These are phyloP conservation scores for Austroboletus eburneus DNA, from an alignment of 768 basidiomycete species.

Conservation along the genomic window DNA sequence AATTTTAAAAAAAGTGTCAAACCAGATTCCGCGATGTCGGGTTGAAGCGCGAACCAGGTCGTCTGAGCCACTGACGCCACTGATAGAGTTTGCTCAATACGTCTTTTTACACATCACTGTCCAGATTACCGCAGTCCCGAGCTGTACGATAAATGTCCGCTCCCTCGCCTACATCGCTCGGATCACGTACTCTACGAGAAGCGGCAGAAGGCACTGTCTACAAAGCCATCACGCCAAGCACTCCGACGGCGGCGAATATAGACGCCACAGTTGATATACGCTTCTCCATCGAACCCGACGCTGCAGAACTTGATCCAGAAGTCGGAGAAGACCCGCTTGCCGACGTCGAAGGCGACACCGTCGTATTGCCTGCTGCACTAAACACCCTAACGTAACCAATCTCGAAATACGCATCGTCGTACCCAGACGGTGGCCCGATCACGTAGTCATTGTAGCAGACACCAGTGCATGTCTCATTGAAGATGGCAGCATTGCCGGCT, in stretches of 20 bases:
- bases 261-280: slow-evolving; percentile 6
- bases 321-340: slow-evolving; percentile 6
- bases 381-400: slow-evolving; percentile 56
- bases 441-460: slow-evolving; percentile 70
- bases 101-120: too few species aligned
- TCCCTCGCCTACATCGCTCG: too few species aligned
- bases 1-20: too few species aligned
- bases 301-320: slow-evolving; percentile 1
- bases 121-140: too few species aligned
- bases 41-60: too few species aligned
- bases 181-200: neutral
- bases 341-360: slow-evolving; percentile 21
- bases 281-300: slow-evolving; percentile 12
- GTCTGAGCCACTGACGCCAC: too few species aligned
- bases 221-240: slow-evolving; percentile 13
- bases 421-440: slow-evolving; percentile 55
- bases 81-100: too few species aligned
- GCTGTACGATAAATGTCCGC: too few species aligned
- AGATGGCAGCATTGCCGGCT: slow-evolving; percentile 50
- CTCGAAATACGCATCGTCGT: slow-evolving; percentile 70
- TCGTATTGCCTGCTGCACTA: slow-evolving; percentile 29
- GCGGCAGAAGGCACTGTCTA: neutral
- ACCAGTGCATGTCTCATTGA: slow-evolving; percentile 60
- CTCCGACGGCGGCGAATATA: slow-evolving; percentile 11
- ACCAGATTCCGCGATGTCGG: too few species aligned